Evolutionary conservation across 768 basidiomycete genomes (phyloP).

Genomic region (Mrakia frigida): DNA sequence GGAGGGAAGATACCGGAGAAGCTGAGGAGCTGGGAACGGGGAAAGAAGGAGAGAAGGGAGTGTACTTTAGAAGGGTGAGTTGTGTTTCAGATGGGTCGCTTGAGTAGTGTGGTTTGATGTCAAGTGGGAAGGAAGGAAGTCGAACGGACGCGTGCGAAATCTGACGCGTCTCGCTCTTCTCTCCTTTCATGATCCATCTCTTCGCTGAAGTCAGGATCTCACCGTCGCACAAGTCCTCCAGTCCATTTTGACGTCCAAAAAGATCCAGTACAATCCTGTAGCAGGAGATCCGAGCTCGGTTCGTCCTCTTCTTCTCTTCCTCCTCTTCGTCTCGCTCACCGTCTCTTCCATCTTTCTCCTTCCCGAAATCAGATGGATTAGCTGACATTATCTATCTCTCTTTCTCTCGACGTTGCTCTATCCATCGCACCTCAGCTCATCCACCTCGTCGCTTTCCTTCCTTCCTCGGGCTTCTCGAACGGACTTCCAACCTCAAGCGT

Average conservation of each 20-base stretch:
- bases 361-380: too few relatives aligned
- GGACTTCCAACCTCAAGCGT: neutral
- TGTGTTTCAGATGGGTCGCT: too few relatives aligned
- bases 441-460: slow-evolving; percentile 5
- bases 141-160: neutral
- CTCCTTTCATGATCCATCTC: neutral
- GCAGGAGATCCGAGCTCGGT: neutral
- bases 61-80: slow-evolving; percentile 16
- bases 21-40: slow-evolving; percentile 4
- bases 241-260: neutral
- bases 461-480: neutral
- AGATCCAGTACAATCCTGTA: slow-evolving; percentile 5
- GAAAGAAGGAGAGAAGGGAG: slow-evolving; percentile 9
- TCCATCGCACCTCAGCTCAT: neutral
- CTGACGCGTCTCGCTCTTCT: neutral
- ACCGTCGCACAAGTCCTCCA: slow-evolving; percentile 12
- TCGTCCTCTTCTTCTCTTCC: neutral
- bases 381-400: too few relatives aligned
- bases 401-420: neutral
- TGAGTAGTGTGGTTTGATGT: neutral
- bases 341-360: neutral
- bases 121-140: neutral
- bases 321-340: neutral
- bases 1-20: neutral
- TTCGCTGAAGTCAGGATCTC: too few relatives aligned